Conservation (phyloP, 2,329 filamentous ascomycete species). For the Paraconiothyrium sp. region DNA sequence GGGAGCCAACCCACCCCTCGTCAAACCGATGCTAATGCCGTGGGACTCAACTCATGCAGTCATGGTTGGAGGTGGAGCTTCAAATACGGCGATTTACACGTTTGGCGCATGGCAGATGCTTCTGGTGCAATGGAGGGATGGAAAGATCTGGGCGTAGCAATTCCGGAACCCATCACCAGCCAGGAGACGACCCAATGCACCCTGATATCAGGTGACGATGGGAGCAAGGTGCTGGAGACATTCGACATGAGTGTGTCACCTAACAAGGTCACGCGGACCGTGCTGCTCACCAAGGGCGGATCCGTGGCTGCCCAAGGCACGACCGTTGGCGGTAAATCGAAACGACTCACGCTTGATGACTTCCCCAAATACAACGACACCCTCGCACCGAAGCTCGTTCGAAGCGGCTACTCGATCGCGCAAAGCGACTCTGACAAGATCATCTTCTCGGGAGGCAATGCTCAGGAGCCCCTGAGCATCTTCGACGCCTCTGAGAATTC, state of each 20-base stretch:
- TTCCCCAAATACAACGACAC: slow-evolving; percentile 85
- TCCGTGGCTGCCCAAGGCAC: slow-evolving; percentile 58
- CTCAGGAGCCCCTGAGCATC: slow-evolving; percentile 73
- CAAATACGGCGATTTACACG: slow-evolving; percentile 74
- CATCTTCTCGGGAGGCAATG: slow-evolving; percentile 77
- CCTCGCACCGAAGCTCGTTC: slow-evolving; percentile 70
- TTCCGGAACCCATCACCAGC: slow-evolving; percentile 69
- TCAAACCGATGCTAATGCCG: slow-evolving; percentile 75
- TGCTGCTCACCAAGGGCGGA: slow-evolving; percentile 71
- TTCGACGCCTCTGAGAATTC: slow-evolving; percentile 79
- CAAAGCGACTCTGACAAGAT: slow-evolving; percentile 72
- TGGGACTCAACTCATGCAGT: slow-evolving; percentile 77
- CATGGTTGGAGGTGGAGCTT: slow-evolving; percentile 70
- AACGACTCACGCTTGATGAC: slow-evolving; percentile 66
- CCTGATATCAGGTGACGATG: slow-evolving; percentile 76
- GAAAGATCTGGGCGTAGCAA: slow-evolving; percentile 70
- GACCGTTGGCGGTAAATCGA: slow-evolving; percentile 57
- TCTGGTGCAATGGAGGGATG: slow-evolving; percentile 60
- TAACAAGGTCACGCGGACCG: slow-evolving; percentile 76
- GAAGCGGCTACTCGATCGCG: slow-evolving; percentile 77
- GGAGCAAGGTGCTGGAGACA: slow-evolving; percentile 78
- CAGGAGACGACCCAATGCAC: slow-evolving; percentile 69
- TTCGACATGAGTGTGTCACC: slow-evolving; percentile 80
- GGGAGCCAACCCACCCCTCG: slow-evolving; percentile 65
- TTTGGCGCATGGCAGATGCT: slow-evolving; percentile 64